These are phyloP conservation scores for Infundibulicybe gibba DNA, from an alignment of 768 basidiomycete genomes.

Conservation along the genomic window DNA sequence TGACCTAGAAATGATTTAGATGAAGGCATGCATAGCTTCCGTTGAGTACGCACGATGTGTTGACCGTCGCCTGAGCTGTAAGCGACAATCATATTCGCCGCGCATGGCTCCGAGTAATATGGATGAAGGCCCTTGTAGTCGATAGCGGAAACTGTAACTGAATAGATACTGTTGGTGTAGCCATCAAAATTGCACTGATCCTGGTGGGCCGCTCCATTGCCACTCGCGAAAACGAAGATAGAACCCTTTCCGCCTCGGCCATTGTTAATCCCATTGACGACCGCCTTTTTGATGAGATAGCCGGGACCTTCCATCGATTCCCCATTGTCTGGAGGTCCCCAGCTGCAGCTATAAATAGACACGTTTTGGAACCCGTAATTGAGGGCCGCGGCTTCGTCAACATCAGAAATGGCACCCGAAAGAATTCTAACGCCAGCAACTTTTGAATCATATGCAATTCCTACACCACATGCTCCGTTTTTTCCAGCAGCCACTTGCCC, in stretches of 20 bases:
- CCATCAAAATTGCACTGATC: conserved; percentile 99
- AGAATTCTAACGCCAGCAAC: conserved; percentile 95
- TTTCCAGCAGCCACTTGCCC: conserved; percentile 93
- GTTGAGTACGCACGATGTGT: conserved; percentile 68
- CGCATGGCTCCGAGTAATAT: conserved; percentile 96
- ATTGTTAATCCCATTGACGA: conserved; percentile 89
- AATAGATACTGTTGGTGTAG: conserved; percentile 97
- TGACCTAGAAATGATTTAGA: conserved; percentile 55
- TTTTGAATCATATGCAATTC: conserved; percentile 88
- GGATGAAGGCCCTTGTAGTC: conserved; percentile 94
- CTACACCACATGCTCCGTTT: conserved; percentile 92
- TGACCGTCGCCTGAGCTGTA: conserved; percentile 94
- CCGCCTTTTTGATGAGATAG: conserved; percentile 88
- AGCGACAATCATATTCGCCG: conserved; percentile 95
- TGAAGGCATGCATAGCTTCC: too few relatives aligned
- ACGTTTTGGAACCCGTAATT: conserved; percentile 93
- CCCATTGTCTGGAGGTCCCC: conserved; percentile 98
- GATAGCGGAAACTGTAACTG: conserved; percentile 92
- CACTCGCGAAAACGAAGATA: conserved; percentile 95
- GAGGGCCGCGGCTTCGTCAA: conserved; percentile 91
- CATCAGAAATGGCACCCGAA: conserved; percentile 90
- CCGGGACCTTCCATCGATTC: conserved; percentile 91
- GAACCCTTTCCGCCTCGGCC: conserved; percentile 90
- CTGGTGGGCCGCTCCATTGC: conserved; percentile 86
- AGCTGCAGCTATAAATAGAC: conserved; percentile 93